Evolutionary conservation across 2,329 filamentous ascomycete species (phyloP), one percentile per base, ranked within the genome.

Genomic region (Neobulgaria alba): DNA sequence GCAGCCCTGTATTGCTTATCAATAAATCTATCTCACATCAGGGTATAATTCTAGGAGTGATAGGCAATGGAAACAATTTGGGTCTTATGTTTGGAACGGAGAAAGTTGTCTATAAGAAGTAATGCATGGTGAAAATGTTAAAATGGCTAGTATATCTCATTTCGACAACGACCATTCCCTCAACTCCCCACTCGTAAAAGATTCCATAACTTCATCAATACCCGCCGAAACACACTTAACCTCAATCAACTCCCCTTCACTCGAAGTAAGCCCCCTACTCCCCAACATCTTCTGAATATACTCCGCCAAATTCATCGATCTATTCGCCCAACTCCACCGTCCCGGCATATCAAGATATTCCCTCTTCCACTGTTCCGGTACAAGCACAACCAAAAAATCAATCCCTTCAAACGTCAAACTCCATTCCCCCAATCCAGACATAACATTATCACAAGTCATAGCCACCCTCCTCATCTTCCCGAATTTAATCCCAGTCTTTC

Each of bases 401-500:
- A 38, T 29, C 8, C 36, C 36, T n/a, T 38, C 36, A 21, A 21
- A 38, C 7, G n/a, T 15, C 16, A 38, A 18, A 30, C 14, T 17
- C n/a, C n/a, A n/a, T 16, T 38, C 36, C 26, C 36, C 36, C 15
- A 38, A 17, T 9, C 36, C 36, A 17, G 21, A 30, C 16, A 9
- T 18, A 8, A 46, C 10, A 10, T 36, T 40, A 16, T 42, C 36
- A 23, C 16, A 33, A 8, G 14, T 29, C 36, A 43, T 40, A 10
- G 29, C 33, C 8, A 46, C 33, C 7, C 14, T 33, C 10, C 23
- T 17, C 36, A 43, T 36, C 12, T 23, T 38, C 9, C 33, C 36
- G 5, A 46, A 46, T 19, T 36, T 19, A 8, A 46, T 33, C 2
- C 43, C 43, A 10, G 43, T 46, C n/a, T 33, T 29, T 2, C 43